These are phyloP conservation scores for Alnus rubra DNA, from an alignment of 306 rosid genomes.

Conservation along the genomic window DNA sequence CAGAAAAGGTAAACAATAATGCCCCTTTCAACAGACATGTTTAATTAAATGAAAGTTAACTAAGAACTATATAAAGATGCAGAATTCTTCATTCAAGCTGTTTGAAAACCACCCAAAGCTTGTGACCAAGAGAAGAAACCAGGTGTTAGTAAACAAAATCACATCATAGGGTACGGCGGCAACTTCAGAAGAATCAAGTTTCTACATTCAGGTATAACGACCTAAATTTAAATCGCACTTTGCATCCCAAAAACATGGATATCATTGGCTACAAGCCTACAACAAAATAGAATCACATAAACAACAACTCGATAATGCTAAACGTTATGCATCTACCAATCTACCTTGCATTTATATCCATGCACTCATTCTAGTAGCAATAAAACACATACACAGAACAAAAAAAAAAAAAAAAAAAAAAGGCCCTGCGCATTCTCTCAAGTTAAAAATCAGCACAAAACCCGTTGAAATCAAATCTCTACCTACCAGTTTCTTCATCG, in stretches of 20 bases:
- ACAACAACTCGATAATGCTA: background rate
- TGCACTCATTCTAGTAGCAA: background rate
- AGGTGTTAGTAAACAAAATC: background rate
- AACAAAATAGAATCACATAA: too few species aligned
- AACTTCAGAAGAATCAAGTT: background rate
- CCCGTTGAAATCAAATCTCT: too few species aligned
- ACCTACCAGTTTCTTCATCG: too few species aligned
- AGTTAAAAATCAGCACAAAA: too few species aligned
- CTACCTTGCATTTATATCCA: conserved; percentile 15
- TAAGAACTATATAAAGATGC: background rate
- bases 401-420: background rate
- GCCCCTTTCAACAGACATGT: conserved; percentile 18
- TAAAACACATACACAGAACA: background rate
- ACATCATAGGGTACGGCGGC: background rate
- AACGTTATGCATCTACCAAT: conserved; percentile 5
- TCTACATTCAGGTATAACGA: background rate
- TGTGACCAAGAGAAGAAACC: too few species aligned
- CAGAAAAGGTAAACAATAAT: conserved; percentile 27
- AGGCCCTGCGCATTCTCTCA: too few species aligned
- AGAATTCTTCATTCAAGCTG: background rate
- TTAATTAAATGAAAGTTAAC: background rate
- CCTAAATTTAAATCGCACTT: background rate
- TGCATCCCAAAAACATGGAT: background rate
- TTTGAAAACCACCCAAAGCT: background rate
- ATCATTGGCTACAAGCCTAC: too few species aligned